A percentile compares a stretch with the other conserved stretches of the same genome.
Evolutionary conservation across 139 green algal genomes (phyloP).

Genomic region (Volvox africanus): DNA sequence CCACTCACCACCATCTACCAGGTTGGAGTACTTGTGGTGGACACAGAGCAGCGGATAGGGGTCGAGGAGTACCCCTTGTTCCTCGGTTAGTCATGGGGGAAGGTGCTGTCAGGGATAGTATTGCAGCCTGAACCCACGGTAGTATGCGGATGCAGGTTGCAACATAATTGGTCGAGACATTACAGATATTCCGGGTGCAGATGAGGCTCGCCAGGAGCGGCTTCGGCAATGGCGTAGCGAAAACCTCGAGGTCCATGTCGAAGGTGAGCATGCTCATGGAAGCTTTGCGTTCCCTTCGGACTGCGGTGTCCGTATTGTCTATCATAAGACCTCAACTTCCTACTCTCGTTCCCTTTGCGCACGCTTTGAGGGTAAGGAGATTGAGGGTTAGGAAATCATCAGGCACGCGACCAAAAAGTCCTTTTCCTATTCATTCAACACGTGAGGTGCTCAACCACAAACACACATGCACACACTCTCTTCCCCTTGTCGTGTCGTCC

Average conservation of each 20-base stretch:
- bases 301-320: too few relatives aligned
- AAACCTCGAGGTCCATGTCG: slow-evolving; percentile 13
- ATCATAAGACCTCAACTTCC: too few relatives aligned
- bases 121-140: neutral
- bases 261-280: neutral
- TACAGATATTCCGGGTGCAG: neutral
- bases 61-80: slow-evolving; percentile 11
- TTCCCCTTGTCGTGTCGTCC: neutral
- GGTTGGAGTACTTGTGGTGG: slow-evolving; percentile 6
- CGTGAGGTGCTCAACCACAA: too few relatives aligned
- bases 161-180: slow-evolving; percentile 9
- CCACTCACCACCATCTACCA: neutral
- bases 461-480: too few relatives aligned
- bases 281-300: neutral
- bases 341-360: too few relatives aligned
- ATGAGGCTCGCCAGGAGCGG: neutral
- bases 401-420: too few relatives aligned
- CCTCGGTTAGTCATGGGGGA: neutral
- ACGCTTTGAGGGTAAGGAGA: too few relatives aligned
- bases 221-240: slow-evolving; percentile 9
- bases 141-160: neutral
- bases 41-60: neutral
- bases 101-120: neutral
- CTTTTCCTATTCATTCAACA: too few relatives aligned
- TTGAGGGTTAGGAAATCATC: too few relatives aligned